Conservation (phyloP, 257 asterid species). For the Solanum verrucosum region DNA sequence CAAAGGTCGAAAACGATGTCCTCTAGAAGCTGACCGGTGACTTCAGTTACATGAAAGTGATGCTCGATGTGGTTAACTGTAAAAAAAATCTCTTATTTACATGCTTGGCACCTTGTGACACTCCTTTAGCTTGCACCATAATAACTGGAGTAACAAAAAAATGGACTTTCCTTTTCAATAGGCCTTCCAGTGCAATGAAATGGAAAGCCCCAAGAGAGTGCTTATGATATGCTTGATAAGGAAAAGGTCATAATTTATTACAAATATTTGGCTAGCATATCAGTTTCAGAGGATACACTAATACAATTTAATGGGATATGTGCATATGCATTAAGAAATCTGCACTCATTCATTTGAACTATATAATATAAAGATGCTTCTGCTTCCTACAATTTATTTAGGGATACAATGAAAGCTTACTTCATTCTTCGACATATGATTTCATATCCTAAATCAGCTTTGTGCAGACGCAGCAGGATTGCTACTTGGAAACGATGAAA, state of each 20-base stretch:
- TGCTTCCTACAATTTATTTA: not conserved
- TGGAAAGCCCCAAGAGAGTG: not conserved
- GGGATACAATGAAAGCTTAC: not conserved
- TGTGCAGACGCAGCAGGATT: conserved; percentile 75
- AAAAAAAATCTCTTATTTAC: not conserved
- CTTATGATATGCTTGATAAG: not conserved
- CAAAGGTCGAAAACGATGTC: not conserved
- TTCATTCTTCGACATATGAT: not conserved
- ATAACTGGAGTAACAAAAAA: not conserved
- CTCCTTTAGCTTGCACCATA: not conserved
- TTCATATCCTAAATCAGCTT: conserved; percentile 28
- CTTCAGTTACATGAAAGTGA: not conserved
- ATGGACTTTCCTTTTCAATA: not conserved
- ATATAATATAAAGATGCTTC: not conserved
- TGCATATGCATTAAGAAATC: not conserved
- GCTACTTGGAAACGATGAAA: conserved; percentile 38
- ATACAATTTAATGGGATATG: not conserved
- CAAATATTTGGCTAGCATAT: not conserved
- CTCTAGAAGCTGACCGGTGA: not conserved
- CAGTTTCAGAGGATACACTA: not conserved
- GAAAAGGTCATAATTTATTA: not conserved
- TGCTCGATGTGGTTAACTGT: not conserved
- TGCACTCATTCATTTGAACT: no score
- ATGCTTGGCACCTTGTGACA: not conserved
- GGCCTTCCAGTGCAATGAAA: not conserved